Percentiles rank a stretch among this genome's conserved stretches.
These are phyloP conservation scores for Ochromonas danica DNA, from an alignment of 108 stramenopile species.

Conservation along the genomic window DNA sequence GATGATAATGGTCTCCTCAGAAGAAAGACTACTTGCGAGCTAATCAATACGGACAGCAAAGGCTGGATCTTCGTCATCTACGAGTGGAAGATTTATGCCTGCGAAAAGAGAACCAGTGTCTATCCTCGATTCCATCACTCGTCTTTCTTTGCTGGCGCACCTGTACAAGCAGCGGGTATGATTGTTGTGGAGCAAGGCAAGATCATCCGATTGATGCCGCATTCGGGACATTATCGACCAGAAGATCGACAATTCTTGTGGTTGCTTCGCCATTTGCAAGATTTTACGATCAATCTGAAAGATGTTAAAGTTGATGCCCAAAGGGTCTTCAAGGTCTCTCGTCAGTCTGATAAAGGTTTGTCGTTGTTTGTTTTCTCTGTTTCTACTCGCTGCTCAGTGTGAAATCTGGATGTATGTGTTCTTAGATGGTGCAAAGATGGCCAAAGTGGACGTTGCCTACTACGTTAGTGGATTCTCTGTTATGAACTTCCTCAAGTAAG, in stretches of 20 bases:
- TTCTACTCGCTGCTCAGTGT: conserved; percentile 75
- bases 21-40: conserved; percentile 25
- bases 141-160: conserved; percentile 84
- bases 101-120: conserved; percentile 68
- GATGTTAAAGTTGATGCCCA: conserved; percentile 81
- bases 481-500: too few species aligned
- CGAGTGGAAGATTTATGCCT: conserved; percentile 74
- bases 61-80: conserved; percentile 88
- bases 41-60: conserved; percentile 67
- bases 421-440: too few species aligned
- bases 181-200: conserved; percentile 75
- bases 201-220: conserved; percentile 75
- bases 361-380: conserved; percentile 72
- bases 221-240: conserved; percentile 86
- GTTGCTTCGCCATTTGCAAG: conserved; percentile 73
- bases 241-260: conserved; percentile 79
- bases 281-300: conserved; percentile 66
- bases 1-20: conserved; percentile 7
- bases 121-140: conserved; percentile 88
- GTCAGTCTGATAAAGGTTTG: conserved; percentile 43
- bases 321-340: conserved; percentile 76
- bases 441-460: too few species aligned
- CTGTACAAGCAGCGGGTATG: conserved; percentile 83
- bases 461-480: too few species aligned
- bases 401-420: too few species aligned